phyloP scores from a whole-genome alignment of 805 yeast species.

The Metschnikowia aberdeeniae region DNA sequence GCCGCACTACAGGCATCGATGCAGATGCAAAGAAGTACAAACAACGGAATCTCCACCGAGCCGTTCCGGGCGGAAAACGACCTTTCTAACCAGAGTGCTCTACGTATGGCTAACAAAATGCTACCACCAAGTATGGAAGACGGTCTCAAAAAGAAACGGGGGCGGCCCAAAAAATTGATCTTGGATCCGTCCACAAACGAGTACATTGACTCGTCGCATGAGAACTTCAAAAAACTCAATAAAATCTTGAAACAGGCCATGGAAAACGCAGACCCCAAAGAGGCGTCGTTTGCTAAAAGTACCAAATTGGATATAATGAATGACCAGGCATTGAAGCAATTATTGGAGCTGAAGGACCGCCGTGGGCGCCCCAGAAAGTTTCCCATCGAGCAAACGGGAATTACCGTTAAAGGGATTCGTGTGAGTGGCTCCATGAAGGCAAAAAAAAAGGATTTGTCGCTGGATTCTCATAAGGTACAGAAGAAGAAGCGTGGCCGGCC shows the following conservation, averaged over 20 bases:
- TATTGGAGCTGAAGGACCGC: constrained; percentile 39
- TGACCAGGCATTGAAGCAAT: constrained; percentile 20
- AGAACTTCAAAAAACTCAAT: constrained; percentile 39
- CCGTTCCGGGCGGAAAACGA: constrained; percentile 4
- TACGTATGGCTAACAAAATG: constrained; percentile 8
- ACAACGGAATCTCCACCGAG: background rate
- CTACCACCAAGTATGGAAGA: constrained; percentile 10
- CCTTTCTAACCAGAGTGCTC: background rate
- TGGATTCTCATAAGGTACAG: constrained; percentile 4
- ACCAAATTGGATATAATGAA: constrained; percentile 10
- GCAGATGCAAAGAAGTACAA: constrained; percentile 6
- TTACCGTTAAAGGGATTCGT: constrained; percentile 41
- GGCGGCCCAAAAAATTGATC: constrained; percentile 39
- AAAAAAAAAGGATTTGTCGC: constrained; percentile 5
- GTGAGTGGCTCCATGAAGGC: constrained; percentile 31
- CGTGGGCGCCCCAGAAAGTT: constrained; percentile 51
- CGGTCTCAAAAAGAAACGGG: constrained; percentile 32
- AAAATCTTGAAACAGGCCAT: constrained; percentile 21
- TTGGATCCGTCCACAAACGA: constrained; percentile 40
- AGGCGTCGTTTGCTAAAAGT: background rate
- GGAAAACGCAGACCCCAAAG: constrained; percentile 6
- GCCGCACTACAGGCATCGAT: constrained; percentile 3
- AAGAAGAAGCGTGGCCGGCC: constrained; percentile 15
- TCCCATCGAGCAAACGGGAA: constrained; percentile 44
- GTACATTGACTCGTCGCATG: constrained; percentile 39